phyloP scores from a whole-genome alignment of 352 stramenopile species.

The Pythium biforme region DNA sequence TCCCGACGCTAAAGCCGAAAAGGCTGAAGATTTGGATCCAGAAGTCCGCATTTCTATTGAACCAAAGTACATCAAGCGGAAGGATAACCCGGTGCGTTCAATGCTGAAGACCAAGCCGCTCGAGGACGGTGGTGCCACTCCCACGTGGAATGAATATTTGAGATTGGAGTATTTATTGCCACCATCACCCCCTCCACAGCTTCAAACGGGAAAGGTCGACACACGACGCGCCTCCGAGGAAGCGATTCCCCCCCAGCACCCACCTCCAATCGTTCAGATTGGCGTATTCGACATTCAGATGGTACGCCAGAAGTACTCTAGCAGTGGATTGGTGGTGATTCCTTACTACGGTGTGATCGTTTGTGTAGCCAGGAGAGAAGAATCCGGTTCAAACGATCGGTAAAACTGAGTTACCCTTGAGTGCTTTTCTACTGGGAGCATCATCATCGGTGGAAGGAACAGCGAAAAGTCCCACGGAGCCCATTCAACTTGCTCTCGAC shows the following conservation, averaged over 20 bases:
- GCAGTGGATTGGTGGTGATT: background rate
- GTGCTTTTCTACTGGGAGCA: conserved; percentile 31
- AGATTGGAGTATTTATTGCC: conserved; percentile 42
- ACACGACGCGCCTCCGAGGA: background rate
- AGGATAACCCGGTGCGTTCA: conserved; percentile 44
- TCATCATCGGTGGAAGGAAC: background rate
- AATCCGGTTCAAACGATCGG: conserved; percentile 36
- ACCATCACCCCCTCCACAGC: conserved; percentile 8
- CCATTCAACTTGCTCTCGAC: conserved; percentile 34
- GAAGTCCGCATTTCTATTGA: conserved; percentile 50
- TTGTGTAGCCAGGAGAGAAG: conserved; percentile 42
- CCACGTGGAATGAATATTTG: conserved; percentile 56
- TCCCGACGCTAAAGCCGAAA: conserved; percentile 28
- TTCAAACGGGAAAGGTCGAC: background rate
- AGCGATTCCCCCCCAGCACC: conserved; percentile 15
- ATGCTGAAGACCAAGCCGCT: conserved; percentile 53
- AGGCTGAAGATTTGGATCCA: conserved; percentile 39
- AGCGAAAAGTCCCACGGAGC: background rate
- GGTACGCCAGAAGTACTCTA: conserved; percentile 20
- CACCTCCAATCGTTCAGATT: conserved; percentile 39
- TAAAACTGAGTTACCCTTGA: conserved; percentile 41
- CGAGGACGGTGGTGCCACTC: conserved; percentile 37
- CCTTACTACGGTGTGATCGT: background rate
- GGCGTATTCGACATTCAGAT: conserved; percentile 55
- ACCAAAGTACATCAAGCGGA: conserved; percentile 48